Evolutionary conservation across 352 stramenopile species (phyloP).

Genomic region (Blastocystis sp.): DNA sequence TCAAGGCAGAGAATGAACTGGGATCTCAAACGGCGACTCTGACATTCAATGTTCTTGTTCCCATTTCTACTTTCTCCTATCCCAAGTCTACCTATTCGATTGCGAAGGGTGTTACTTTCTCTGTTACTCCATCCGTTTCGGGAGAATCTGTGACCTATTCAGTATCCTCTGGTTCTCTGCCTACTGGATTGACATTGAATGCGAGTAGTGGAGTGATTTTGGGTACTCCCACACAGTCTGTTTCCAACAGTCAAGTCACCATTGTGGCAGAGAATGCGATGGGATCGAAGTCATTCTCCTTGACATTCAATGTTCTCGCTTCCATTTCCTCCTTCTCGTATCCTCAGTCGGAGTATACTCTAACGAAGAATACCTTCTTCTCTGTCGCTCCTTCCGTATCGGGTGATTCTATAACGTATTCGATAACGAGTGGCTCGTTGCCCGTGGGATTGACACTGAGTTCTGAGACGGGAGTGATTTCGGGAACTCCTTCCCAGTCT

Average conservation of each 20-base stretch:
- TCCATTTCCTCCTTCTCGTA: not conserved
- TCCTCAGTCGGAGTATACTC: not conserved
- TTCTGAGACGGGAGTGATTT: slow-evolving; percentile 1
- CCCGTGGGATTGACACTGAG: slow-evolving; percentile 14
- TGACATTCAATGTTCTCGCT: not conserved
- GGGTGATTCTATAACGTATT: not conserved
- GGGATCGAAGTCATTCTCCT: not conserved
- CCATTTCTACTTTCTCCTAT: not conserved
- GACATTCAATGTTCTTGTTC: not conserved
- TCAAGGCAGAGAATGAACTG: not conserved
- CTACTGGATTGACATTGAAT: not conserved
- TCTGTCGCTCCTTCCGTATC: not conserved
- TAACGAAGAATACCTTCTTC: not conserved
- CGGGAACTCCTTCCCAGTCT: not conserved
- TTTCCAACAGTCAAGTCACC: not conserved
- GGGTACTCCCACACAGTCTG: not conserved
- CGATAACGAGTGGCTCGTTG: not conserved
- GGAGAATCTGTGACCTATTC: not conserved
- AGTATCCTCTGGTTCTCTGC: not conserved
- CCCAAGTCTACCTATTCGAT: not conserved
- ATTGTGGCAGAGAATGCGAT: not conserved
- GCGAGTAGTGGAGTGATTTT: not conserved
- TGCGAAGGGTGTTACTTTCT: not conserved
- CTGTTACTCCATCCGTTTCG: not conserved
- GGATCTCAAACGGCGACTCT: not conserved